Base-by-base conservation (phyloP, 352 stramenopile species). In the Phytophthora pistaciae region DNA sequence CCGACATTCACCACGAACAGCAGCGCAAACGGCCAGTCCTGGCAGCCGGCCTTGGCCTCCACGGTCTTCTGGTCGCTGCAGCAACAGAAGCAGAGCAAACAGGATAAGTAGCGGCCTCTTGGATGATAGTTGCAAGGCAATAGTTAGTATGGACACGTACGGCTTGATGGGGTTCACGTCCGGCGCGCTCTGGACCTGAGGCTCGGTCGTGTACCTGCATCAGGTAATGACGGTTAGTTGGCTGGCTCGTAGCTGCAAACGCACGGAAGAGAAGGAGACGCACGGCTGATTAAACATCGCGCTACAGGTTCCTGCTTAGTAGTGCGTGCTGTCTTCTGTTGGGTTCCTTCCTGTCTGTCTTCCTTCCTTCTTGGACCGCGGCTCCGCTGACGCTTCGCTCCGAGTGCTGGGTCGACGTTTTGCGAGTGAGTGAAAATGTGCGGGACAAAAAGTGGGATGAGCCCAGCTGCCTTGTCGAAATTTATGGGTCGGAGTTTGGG, bases 21-120 rank as follows among this genome's bases (percentile, higher is more conserved):
- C 31, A 96, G 52, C 4, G 84, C 90, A 61, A 95, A 96, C 18
- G 90, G 90, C 82, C 78, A 85, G 66, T 96, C 90, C 56, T 91
- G 88, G 61, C 79, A 96, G 21, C 70, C 80, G 40, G 57, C 63
- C 40, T 68, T 79, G n/a, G 64, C 25, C n/a, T 71, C 57, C 1
- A 52, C 18, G 11, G 46, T 58, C 57, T 77, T 75, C 16, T 70
- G 52, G 38, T 83, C 75, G n/a, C 81, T 91, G 64, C 6, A 50
- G 23, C 3, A n/a, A 54, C 20, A 75, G 3, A 55, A 16, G 56
- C 20, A 75, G 5, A 52, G 6, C 29, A 54, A 27, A 5, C 63
- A 20, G 38, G 7, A 46, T 46, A 20, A 46, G 38, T 46, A 20
- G 14, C 13, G 8, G 8, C 8, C 31, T 36, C 31, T 36, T 13